Base-by-base conservation (phyloP, 495 filamentous ascomycete genomes). In the Pseudomonodictys pantanalensis region DNA sequence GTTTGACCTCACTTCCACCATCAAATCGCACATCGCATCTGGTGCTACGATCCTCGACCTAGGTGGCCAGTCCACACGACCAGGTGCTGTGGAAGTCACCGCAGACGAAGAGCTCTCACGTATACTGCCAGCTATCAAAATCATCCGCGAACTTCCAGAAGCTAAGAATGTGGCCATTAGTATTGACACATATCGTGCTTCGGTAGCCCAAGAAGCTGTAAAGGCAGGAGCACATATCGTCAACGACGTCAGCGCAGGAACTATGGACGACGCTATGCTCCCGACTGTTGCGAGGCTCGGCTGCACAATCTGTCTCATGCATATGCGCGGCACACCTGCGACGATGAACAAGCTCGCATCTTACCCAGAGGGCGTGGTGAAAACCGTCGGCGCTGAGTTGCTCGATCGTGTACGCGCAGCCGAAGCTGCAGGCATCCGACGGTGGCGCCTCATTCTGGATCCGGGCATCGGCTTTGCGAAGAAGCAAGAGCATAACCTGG, bases 401-500 rank as follows among this genome's bases (percentile, higher is more conserved):
- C 76, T 79, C 3, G 77, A 64, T 2, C 86, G 91, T 4, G 80
- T 98, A 20, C 75, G 73, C 0, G 90, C 84, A 0, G 93, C 93
- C 11, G 87, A 96, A 72, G 81, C 76, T 33, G 90, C 90, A 1
- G 93, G 93, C 1, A 81, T 98, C 7, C 78, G 88, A 0, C 83
- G 92, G 11, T 98, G 93, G 93, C 88, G 93, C 41, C 92, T 98
- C 44, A 86, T 97, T 42, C 82, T 98, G 2, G 93, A 98, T 66
- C 93, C 93, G 0, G 93, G 93, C 0, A 82, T 98, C 9, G 93
- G 93, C 0, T 98, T 98, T 61, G 89, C 93, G 22, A 98, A 98
- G 75, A 81, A 81, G 1, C 79, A 82, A 60, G 77, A 78, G 20
- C 88, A 95, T 69, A 95, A 96, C 72, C 71, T 98, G 22, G 83